Evolutionary conservation across 2,329 filamentous ascomycete species (phyloP).

Genomic region (Hypomyces rosellus): DNA sequence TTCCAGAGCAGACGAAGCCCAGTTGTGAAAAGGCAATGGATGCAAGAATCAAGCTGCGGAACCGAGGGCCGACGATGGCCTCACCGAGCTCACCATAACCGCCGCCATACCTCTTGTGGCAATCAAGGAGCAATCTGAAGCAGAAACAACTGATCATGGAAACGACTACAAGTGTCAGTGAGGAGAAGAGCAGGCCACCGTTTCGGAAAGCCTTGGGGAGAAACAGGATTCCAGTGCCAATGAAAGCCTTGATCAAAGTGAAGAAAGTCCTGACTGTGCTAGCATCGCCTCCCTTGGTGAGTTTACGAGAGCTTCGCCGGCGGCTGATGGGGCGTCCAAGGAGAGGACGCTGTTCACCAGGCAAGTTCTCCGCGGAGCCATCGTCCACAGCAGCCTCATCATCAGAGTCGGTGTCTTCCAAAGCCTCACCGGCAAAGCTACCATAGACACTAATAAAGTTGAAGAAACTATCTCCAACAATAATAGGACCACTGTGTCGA

Average conservation of each 20-base stretch:
- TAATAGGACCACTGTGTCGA: conserved; percentile 31
- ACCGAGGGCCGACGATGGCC: conserved; percentile 55
- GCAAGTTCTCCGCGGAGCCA: conserved; percentile 32
- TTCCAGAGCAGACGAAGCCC: conserved; percentile 70
- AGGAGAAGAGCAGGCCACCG: conserved; percentile 69
- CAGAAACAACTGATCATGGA: conserved; percentile 62
- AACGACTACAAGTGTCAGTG: conserved; percentile 58
- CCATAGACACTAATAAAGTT: conserved; percentile 72
- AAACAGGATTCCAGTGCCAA: conserved; percentile 78
- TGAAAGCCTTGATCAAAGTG: conserved; percentile 70
- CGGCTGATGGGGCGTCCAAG: conserved; percentile 37
- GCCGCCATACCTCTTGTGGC: conserved; percentile 56
- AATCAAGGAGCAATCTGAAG: conserved; percentile 65
- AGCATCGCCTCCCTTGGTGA: conserved; percentile 51
- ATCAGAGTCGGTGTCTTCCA: conserved; percentile 42
- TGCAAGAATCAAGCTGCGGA: conserved; percentile 59
- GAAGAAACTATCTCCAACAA: conserved; percentile 64
- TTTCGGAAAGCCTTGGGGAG: conserved; percentile 74
- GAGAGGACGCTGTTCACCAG: conserved; percentile 53
- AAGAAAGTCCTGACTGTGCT: conserved; percentile 69
- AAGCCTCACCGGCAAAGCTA: conserved; percentile 68
- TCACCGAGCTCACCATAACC: conserved; percentile 70
- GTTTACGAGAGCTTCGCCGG: conserved; percentile 43
- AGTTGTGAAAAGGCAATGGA: conserved; percentile 71
- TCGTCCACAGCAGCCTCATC: conserved; percentile 47